These are phyloP conservation scores for Calendula officinalis DNA, from an alignment of 129 eudicot genomes.

Conservation along the genomic window DNA sequence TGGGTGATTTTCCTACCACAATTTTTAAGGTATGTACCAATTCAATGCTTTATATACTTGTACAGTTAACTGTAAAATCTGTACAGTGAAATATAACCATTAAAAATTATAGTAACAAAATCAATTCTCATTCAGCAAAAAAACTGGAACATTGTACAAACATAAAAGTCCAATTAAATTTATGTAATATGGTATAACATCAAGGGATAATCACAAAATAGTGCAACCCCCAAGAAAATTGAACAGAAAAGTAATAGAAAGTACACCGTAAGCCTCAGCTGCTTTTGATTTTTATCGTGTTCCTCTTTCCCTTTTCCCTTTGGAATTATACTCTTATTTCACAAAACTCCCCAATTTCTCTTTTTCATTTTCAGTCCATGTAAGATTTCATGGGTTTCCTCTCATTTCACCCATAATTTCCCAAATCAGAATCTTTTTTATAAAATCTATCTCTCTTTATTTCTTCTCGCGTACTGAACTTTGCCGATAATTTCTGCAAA, in stretches of 20 bases:
- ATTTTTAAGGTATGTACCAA: too few species aligned
- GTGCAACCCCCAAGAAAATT: background rate
- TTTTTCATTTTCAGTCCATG: slow-evolving; percentile 11
- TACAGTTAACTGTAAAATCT: too few species aligned
- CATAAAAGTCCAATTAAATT: background rate
- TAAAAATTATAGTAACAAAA: too few species aligned
- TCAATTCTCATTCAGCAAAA: too few species aligned
- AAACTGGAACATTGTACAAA: background rate
- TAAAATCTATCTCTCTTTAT: slow-evolving; percentile 17
- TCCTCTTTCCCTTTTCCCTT: slow-evolving; percentile 22
- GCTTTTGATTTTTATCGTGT: slow-evolving; percentile 26
- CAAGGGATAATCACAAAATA: background rate
- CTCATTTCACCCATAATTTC: slow-evolving; percentile 27
- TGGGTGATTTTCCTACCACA: too few species aligned
- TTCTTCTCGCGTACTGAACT: slow-evolving; percentile 12
- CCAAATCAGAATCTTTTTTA: slow-evolving; percentile 33
- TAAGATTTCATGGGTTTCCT: slow-evolving; percentile 23
- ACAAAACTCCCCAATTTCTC: slow-evolving; percentile 23
- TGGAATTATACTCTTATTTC: slow-evolving; percentile 17
- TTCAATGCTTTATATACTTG: too few species aligned
- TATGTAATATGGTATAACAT: background rate
- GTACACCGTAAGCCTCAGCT: background rate
- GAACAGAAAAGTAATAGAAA: background rate
- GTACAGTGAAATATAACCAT: too few species aligned
- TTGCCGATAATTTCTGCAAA: background rate